Evolutionary conservation across 345 rosid species (phyloP).

Genomic region (Euphorbia lathyris): DNA sequence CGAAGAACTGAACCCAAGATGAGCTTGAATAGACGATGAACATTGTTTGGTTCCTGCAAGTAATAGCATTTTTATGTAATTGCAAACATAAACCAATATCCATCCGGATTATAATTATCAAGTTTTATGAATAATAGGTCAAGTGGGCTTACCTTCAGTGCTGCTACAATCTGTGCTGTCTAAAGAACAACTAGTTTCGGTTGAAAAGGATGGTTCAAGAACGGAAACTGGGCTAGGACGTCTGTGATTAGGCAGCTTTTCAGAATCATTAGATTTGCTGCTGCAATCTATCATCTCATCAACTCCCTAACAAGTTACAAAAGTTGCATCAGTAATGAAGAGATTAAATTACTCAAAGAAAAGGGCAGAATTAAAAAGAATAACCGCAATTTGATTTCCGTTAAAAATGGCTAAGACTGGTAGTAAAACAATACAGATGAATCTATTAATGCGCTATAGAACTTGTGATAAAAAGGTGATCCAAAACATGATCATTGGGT

Average conservation of each 20-base stretch:
- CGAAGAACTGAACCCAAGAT: constrained; percentile 37
- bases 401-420: too few relatives aligned
- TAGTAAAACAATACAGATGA: too few relatives aligned
- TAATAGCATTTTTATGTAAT: constrained; percentile 15
- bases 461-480: too few relatives aligned
- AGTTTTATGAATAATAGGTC: not conserved
- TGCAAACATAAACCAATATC: not conserved
- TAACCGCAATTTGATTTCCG: too few relatives aligned
- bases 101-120: not conserved
- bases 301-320: constrained; percentile 40
- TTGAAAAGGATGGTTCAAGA: constrained; percentile 54
- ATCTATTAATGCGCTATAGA: too few relatives aligned
- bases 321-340: constrained; percentile 6
- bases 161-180: constrained; percentile 51
- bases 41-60: constrained; percentile 53
- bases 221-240: constrained; percentile 75
- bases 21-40: constrained; percentile 49
- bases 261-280: constrained; percentile 33
- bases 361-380: not conserved
- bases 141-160: constrained; percentile 40
- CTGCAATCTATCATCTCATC: constrained; percentile 47
- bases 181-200: constrained; percentile 60
- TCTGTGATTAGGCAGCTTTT: constrained; percentile 30
- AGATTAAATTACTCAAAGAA: not conserved
- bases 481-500: too few relatives aligned